These are phyloP conservation scores for Penicillium sumatraense DNA, from an alignment of 2,329 filamentous ascomycete genomes.

Conservation along the genomic window DNA sequence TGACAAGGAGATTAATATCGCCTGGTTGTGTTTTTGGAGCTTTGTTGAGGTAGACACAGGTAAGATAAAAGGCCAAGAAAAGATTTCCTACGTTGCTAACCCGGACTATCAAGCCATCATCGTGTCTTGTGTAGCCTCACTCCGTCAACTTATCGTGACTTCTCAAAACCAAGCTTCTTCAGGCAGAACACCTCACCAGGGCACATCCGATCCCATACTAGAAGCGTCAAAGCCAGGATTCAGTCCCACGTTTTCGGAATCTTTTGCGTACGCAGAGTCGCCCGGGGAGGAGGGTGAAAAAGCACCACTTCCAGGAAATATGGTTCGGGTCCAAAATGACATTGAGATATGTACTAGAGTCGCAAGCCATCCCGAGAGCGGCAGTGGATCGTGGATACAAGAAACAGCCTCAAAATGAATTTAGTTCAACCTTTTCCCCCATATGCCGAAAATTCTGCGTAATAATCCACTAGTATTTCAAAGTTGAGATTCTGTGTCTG, in stretches of 20 bases:
- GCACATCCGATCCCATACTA: neutral
- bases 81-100: neutral
- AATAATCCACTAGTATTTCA: no score
- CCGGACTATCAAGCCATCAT: slow-evolving; percentile 12
- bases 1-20: slow-evolving; percentile 17
- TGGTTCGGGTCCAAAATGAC: neutral
- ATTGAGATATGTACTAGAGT: neutral
- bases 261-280: neutral
- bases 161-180: slow-evolving; percentile 9
- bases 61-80: slow-evolving; percentile 1
- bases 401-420: no score
- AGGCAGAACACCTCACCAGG: neutral
- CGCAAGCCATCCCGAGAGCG: neutral
- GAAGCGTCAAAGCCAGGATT: neutral
- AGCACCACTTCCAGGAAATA: neutral
- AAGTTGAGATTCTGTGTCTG: no score
- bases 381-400: neutral
- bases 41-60: slow-evolving; percentile 22
- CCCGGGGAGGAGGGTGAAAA: neutral
- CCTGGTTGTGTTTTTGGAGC: slow-evolving; percentile 26
- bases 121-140: slow-evolving; percentile 19
- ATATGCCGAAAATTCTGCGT: no score
- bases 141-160: slow-evolving; percentile 20
- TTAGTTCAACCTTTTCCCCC: no score
- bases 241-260: neutral